Conservation (phyloP, 306 rosid species). For the Styphnolobium japonicum region DNA sequence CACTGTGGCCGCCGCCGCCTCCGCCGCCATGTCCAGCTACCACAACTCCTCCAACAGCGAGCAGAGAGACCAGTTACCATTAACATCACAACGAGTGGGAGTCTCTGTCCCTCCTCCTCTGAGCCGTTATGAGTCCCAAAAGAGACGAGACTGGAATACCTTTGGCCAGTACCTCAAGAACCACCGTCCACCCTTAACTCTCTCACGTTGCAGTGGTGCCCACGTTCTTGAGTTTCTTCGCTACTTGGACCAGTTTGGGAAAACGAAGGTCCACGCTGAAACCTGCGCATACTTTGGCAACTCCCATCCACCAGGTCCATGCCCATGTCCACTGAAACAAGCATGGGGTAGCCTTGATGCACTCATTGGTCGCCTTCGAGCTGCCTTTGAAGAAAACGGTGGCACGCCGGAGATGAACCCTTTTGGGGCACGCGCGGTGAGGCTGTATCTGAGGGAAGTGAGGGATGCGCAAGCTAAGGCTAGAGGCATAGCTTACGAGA, state of each 20-base stretch:
- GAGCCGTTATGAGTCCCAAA: conserved; percentile 75
- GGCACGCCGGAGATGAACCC: conserved; percentile 50
- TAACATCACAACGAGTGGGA: background rate
- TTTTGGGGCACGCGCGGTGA: conserved; percentile 67
- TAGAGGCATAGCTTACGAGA: conserved; percentile 67
- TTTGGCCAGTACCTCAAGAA: conserved; percentile 64
- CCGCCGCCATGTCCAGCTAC: conserved; percentile 34
- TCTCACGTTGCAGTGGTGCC: conserved; percentile 66
- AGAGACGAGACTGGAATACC: conserved; percentile 76
- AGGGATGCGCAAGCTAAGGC: conserved; percentile 61
- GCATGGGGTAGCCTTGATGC: conserved; percentile 50
- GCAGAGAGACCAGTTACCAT: background rate
- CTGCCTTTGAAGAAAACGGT: conserved; percentile 77
- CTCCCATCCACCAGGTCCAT: conserved; percentile 66
- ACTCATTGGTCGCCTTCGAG: conserved; percentile 57
- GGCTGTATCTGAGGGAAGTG: conserved; percentile 56
- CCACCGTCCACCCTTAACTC: conserved; percentile 73
- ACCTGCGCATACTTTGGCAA: conserved; percentile 67
- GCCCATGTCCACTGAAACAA: conserved; percentile 60
- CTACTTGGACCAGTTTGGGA: conserved; percentile 67
- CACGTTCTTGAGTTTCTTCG: conserved; percentile 74
- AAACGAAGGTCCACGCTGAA: conserved; percentile 37
- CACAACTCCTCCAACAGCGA: conserved; percentile 12
- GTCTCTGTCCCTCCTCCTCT: conserved; percentile 23
- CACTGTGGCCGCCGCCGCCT: conserved; percentile 28